A percentile compares a stretch with the other conserved stretches of the same genome.
These are phyloP conservation scores for Penicillium alfredii DNA, from an alignment of 495 filamentous ascomycete genomes.

Conservation along the genomic window DNA sequence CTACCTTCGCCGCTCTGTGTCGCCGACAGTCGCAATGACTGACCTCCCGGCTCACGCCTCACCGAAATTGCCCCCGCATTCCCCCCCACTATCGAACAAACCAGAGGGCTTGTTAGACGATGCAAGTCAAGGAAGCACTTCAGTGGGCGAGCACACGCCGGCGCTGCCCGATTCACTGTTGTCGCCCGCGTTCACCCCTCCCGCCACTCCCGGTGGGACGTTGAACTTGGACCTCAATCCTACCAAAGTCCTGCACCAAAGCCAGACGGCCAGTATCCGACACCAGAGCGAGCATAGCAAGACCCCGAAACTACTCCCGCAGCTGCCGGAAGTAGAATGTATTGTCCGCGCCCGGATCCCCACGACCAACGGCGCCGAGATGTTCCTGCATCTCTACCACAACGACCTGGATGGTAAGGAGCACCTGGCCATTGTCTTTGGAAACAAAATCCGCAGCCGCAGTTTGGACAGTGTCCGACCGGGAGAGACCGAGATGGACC, in stretches of 20 bases:
- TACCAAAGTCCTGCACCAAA: slow-evolving; percentile 34
- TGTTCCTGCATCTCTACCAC: slow-evolving; percentile 93
- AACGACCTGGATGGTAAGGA: slow-evolving; percentile 94
- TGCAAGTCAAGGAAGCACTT: slow-evolving; percentile 18
- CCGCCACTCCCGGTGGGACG: slow-evolving; percentile 62
- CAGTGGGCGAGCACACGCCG: slow-evolving; percentile 27
- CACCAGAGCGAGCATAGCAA: slow-evolving; percentile 44
- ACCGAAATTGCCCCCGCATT: slow-evolving; percentile 44
- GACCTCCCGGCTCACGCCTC: slow-evolving; percentile 48
- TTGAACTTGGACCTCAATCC: slow-evolving; percentile 35
- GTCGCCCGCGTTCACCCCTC: slow-evolving; percentile 75
- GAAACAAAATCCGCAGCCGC: slow-evolving; percentile 69
- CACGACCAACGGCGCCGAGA: slow-evolving; percentile 83
- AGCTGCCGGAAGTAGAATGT: slow-evolving; percentile 70
- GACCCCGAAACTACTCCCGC: slow-evolving; percentile 60
- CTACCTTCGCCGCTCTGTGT: slow-evolving; percentile 8
- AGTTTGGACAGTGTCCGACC: slow-evolving; percentile 73
- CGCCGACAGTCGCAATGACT: slow-evolving; percentile 36
- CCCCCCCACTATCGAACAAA: slow-evolving; percentile 15
- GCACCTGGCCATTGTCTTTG: slow-evolving; percentile 97
- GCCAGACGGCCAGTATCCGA: slow-evolving; percentile 19
- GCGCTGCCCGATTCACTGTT: slow-evolving; percentile 51
- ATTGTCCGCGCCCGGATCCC: slow-evolving; percentile 80
- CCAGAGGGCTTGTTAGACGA: slow-evolving; percentile 17
- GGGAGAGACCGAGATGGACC: slow-evolving; percentile 92